A percentile compares a stretch with the other conserved stretches of the same genome.
Conservation (phyloP, 345 rosid species). For the Citrus sp. region DNA sequence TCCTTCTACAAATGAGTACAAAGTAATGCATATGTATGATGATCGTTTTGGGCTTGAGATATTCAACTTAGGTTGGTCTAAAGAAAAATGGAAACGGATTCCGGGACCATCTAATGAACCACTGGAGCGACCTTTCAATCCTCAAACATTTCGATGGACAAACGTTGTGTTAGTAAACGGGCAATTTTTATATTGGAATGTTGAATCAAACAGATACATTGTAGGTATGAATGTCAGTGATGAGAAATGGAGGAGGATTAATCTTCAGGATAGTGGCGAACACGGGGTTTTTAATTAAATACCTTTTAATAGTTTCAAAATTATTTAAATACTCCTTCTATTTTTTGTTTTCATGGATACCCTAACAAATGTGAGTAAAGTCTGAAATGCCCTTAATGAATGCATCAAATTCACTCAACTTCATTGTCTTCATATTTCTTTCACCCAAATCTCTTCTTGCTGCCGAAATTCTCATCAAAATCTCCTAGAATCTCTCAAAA, state of each 20-base stretch:
- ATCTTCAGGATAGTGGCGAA: not conserved
- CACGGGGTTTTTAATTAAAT: not conserved
- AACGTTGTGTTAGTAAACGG: not conserved
- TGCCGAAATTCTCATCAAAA: too few relatives aligned
- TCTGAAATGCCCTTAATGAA: too few relatives aligned
- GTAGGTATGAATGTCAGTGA: conserved; percentile 13
- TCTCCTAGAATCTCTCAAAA: too few relatives aligned
- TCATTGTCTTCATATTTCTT: too few relatives aligned
- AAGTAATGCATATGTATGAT: conserved; percentile 8
- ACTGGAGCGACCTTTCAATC: not conserved
- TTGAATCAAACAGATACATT: not conserved
- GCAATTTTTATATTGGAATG: conserved; percentile 8
- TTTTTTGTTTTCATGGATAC: too few relatives aligned
- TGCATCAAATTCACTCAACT: too few relatives aligned
- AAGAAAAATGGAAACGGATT: conserved; percentile 1
- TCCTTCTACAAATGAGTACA: not conserved
- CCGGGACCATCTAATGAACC: not conserved
- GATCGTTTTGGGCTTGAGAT: not conserved
- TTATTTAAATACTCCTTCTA: too few relatives aligned
- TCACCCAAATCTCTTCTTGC: too few relatives aligned
- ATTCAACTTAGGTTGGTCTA: not conserved
- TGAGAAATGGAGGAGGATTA: not conserved
- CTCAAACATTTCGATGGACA: not conserved
- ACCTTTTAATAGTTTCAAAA: too few relatives aligned
- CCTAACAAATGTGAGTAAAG: too few relatives aligned